Conservation (phyloP, 768 basidiomycete genomes). For the Gyrodon lividus region DNA sequence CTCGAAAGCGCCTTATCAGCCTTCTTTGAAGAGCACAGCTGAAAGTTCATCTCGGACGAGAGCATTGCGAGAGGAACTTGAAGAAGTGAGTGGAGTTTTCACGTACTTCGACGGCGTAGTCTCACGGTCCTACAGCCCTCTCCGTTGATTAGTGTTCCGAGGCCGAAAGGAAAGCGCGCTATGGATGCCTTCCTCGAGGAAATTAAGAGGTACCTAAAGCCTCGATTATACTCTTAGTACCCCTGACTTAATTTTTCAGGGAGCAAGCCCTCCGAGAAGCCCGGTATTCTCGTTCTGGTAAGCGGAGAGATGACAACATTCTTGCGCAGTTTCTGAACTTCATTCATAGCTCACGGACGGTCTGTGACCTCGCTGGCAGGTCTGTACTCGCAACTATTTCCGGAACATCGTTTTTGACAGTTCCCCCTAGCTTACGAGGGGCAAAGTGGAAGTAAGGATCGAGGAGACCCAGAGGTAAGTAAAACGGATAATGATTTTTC, state of each 20-base stretch:
- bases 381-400: conserved; percentile 32
- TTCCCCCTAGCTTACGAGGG: conserved; percentile 71
- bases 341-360: conserved; percentile 51
- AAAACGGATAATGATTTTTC: neutral
- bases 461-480: conserved; percentile 81
- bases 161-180: conserved; percentile 89
- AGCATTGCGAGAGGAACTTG: conserved; percentile 32
- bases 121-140: conserved; percentile 41
- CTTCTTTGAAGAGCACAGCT: conserved; percentile 32
- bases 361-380: conserved; percentile 92
- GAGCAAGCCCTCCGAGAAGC: conserved; percentile 93
- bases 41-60: conserved; percentile 33
- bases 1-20: conserved; percentile 39
- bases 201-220: conserved; percentile 74
- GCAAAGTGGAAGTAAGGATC: conserved; percentile 86
- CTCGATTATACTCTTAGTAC: neutral
- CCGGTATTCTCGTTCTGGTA: conserved; percentile 71
- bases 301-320: conserved; percentile 11
- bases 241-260: conserved; percentile 41
- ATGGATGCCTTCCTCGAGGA: conserved; percentile 98
- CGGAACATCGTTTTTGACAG: conserved; percentile 1
- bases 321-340: neutral
- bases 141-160: conserved; percentile 56
- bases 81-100: conserved; percentile 29
- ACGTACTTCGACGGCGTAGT: neutral